Percentiles rank a stretch among this genome's conserved stretches.
phyloP scores from a whole-genome alignment of 169 alveolate species.

The Blepharisma undulans region DNA sequence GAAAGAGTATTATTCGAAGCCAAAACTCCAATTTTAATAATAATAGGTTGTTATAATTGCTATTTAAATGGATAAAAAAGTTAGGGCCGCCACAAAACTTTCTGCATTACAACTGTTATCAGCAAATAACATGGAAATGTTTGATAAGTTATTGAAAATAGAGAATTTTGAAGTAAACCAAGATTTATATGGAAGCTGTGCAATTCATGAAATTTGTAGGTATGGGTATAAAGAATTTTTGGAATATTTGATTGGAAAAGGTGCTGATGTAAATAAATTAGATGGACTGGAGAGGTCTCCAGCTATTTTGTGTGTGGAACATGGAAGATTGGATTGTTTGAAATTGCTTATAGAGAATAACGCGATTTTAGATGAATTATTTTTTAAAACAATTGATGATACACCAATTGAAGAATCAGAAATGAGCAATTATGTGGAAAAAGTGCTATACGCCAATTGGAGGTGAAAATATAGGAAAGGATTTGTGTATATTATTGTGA shows the following conservation, averaged over 20 bases:
- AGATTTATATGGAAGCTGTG: background rate
- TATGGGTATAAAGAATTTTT: constrained; percentile 14
- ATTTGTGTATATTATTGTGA: background rate
- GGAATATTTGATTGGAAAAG: background rate
- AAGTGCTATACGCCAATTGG: background rate
- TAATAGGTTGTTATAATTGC: background rate
- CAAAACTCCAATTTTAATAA: background rate
- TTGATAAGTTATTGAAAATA: background rate
- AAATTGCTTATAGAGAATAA: constrained; percentile 1
- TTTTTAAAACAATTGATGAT: background rate
- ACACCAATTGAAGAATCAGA: background rate
- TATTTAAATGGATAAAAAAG: background rate
- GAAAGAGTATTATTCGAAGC: background rate
- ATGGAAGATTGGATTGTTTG: background rate
- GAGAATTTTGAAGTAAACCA: background rate
- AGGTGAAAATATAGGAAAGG: background rate
- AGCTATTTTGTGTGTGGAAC: background rate
- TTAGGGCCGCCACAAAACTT: background rate
- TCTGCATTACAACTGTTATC: background rate
- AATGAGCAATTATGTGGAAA: background rate
- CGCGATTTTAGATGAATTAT: background rate
- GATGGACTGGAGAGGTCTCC: background rate
- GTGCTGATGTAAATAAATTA: background rate
- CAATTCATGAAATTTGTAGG: constrained; percentile 27
- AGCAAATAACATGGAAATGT: background rate